A percentile compares a stretch with the other conserved stretches of the same genome.
These are phyloP conservation scores for Scedosporium apiospermum DNA, from an alignment of 2,329 filamentous ascomycete genomes.

Conservation along the genomic window DNA sequence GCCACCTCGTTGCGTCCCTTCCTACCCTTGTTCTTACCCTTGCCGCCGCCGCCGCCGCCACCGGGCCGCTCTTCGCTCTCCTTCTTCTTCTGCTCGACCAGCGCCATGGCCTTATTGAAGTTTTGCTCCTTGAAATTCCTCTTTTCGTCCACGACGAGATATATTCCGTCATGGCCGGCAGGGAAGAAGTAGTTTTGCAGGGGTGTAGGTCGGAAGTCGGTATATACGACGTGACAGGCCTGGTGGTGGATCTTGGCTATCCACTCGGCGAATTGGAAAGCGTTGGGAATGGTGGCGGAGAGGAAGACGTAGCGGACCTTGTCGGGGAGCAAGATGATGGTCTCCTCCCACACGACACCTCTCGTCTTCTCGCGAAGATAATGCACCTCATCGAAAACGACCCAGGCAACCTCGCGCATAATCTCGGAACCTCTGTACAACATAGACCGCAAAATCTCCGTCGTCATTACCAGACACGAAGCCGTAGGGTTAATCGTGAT, in stretches of 20 bases:
- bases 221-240: slow-evolving; percentile 97
- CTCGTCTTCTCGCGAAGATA: slow-evolving; percentile 92
- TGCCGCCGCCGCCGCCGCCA: slow-evolving; percentile 20
- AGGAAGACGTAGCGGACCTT: slow-evolving; percentile 98
- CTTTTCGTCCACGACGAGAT: slow-evolving; percentile 93
- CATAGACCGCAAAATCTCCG: slow-evolving; percentile 98
- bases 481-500: slow-evolving; percentile 98
- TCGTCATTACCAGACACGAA: slow-evolving; percentile 97
- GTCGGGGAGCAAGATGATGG: slow-evolving; percentile 93
- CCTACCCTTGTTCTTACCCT: slow-evolving; percentile 82
- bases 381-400: slow-evolving; percentile 97
- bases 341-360: slow-evolving; percentile 99
- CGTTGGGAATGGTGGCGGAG: slow-evolving; percentile 95
- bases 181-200: slow-evolving; percentile 98
- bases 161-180: slow-evolving; percentile 82
- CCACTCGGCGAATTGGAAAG: slow-evolving; percentile 99
- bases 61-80: slow-evolving; percentile 60
- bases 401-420: slow-evolving; percentile 98
- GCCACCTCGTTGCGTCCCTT: slow-evolving; percentile 64
- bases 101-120: slow-evolving; percentile 90
- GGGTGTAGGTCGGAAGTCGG: slow-evolving; percentile 93
- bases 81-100: slow-evolving; percentile 78
- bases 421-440: slow-evolving; percentile 96
- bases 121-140: slow-evolving; percentile 94
- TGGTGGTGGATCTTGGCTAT: slow-evolving; percentile 97